phyloP scores from a whole-genome alignment of 2,329 filamentous ascomycete genomes.

The Exophiala aquamarina region DNA sequence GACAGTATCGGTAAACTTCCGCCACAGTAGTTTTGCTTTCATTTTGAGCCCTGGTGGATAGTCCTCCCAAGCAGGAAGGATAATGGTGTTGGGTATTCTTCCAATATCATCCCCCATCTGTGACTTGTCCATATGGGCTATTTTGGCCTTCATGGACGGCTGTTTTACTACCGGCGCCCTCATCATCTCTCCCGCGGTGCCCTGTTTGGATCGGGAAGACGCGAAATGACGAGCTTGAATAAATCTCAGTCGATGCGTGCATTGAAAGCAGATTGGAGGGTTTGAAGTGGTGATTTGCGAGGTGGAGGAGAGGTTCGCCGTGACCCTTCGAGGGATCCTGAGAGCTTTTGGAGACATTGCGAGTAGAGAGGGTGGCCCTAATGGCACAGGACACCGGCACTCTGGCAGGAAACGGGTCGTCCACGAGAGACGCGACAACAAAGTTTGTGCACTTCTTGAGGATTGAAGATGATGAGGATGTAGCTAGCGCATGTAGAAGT shows the following conservation, averaged over 20 bases:
- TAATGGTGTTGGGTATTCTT: neutral
- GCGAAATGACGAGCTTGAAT: neutral
- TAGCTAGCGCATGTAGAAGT: too few relatives aligned
- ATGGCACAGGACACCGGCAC: too few relatives aligned
- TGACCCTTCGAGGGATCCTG: too few relatives aligned
- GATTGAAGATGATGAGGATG: too few relatives aligned
- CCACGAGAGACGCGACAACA: too few relatives aligned
- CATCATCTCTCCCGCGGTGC: neutral
- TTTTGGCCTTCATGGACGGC: neutral
- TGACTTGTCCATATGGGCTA: neutral
- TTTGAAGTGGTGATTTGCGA: neutral
- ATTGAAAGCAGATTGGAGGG: neutral
- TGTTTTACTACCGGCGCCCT: neutral
- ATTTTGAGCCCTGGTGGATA: neutral
- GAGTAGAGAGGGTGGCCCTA: too few relatives aligned
- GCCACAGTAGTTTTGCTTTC: neutral
- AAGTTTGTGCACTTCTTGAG: too few relatives aligned
- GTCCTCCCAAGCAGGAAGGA: neutral
- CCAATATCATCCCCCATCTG: neutral
- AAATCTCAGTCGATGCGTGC: neutral
- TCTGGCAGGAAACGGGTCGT: too few relatives aligned
- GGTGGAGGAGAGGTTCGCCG: neutral
- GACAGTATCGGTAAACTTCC: neutral
- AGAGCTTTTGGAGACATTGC: too few relatives aligned
- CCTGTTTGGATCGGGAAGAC: neutral